These are phyloP conservation scores for Pleurotus tuoliensis DNA, from an alignment of 768 basidiomycete genomes.

Conservation along the genomic window DNA sequence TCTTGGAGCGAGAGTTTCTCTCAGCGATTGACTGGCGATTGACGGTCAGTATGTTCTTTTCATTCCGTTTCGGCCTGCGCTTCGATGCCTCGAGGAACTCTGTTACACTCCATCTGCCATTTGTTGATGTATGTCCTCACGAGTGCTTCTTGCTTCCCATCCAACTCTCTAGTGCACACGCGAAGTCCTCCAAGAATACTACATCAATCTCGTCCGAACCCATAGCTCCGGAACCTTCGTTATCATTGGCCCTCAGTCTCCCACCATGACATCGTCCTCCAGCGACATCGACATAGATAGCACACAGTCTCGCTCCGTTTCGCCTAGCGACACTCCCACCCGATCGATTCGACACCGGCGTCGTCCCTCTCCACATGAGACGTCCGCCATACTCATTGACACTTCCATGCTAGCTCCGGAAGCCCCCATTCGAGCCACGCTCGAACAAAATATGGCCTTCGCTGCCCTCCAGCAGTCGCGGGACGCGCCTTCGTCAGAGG, in stretches of 20 bases:
- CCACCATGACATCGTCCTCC: slow-evolving; percentile 38
- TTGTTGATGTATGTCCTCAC: slow-evolving; percentile 10
- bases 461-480: slow-evolving; percentile 59
- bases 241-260: slow-evolving; percentile 43
- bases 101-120: slow-evolving; percentile 11
- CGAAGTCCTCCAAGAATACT: slow-evolving; percentile 90
- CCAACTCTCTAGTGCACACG: slow-evolving; percentile 69
- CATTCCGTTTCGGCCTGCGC: not conserved
- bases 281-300: slow-evolving; percentile 59
- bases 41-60: slow-evolving; percentile 62
- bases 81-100: not conserved
- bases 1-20: slow-evolving; percentile 93
- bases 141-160: slow-evolving; percentile 24
- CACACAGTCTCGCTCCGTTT: slow-evolving; percentile 46
- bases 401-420: slow-evolving; percentile 35
- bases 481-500: slow-evolving; percentile 11
- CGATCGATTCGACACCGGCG: slow-evolving; percentile 21
- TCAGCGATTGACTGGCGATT: slow-evolving; percentile 90
- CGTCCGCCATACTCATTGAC: slow-evolving; percentile 39
- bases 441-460: slow-evolving; percentile 85
- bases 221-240: slow-evolving; percentile 61
- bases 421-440: slow-evolving; percentile 55
- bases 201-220: slow-evolving; percentile 87
- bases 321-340: slow-evolving; percentile 32
- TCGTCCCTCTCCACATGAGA: slow-evolving; percentile 26